Percentiles rank a stretch among this genome's conserved stretches.
Conservation (phyloP, 176 grass and related monocot genomes). For the maize (Zea mays) region Zm-B73-REFERENCE-NAM-5.0 NC_050103.1:72678501-72679000, state of each 20-base stretch:
- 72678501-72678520: too few species aligned
- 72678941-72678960: conserved; percentile 64
- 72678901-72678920: conserved; percentile 72
- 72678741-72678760: conserved; percentile 16
- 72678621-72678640: background rate
- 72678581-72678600: background rate
- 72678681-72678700: background rate
- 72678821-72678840: conserved; percentile 39
- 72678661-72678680: background rate
- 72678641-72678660: background rate
- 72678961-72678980: conserved; percentile 55
- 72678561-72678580: too few species aligned
- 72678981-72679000: conserved; percentile 68
- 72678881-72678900: conserved; percentile 69
- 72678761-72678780: conserved; percentile 53
- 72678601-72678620: background rate
- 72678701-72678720: conserved; percentile 7
- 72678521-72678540: too few species aligned
- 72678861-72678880: conserved; percentile 52
- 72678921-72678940: conserved; percentile 69
- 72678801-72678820: conserved; percentile 55
- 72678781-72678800: conserved; percentile 63
- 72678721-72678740: background rate
- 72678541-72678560: too few species aligned
- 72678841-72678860: conserved; percentile 46